phyloP scores from a whole-genome alignment of 176 grass and related monocot genomes.

The Urochloa ruziziensis region DNA sequence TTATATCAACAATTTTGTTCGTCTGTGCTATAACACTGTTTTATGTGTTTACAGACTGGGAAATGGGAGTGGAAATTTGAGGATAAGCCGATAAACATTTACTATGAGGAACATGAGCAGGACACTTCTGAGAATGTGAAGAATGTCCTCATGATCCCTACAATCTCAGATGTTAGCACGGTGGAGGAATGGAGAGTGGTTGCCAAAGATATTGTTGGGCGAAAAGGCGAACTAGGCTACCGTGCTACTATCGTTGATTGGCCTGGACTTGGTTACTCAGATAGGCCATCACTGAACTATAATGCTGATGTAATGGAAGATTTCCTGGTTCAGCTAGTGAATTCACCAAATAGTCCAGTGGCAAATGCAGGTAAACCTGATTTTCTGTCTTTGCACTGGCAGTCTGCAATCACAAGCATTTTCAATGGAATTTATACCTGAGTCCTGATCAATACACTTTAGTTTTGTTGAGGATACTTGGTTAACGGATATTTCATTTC shows the following conservation, averaged over 20 bases:
- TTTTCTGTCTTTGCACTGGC: not conserved
- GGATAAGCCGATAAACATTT: constrained; percentile 56
- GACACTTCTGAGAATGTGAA: constrained; percentile 54
- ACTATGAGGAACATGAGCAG: constrained; percentile 72
- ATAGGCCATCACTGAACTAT: constrained; percentile 87
- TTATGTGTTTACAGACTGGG: constrained; percentile 59
- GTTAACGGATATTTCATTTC: not conserved
- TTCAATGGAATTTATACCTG: not conserved
- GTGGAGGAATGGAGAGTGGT: constrained; percentile 86
- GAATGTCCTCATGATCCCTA: constrained; percentile 91
- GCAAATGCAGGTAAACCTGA: constrained; percentile 62
- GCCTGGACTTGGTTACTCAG: constrained; percentile 94
- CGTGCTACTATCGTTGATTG: constrained; percentile 92
- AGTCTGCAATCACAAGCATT: not conserved
- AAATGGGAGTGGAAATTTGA: constrained; percentile 92
- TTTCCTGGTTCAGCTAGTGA: constrained; percentile 80
- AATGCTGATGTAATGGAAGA: constrained; percentile 88
- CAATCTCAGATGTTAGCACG: constrained; percentile 95
- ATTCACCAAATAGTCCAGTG: constrained; percentile 73
- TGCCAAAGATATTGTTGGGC: constrained; percentile 68
- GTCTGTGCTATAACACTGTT: not conserved
- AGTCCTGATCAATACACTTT: not conserved
- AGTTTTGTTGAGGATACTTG: not conserved
- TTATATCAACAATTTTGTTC: constrained; percentile 19
- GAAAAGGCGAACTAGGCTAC: constrained; percentile 64